Conservation (phyloP, 148 eudicot genomes). For the Nyssa sinensis region DNA sequence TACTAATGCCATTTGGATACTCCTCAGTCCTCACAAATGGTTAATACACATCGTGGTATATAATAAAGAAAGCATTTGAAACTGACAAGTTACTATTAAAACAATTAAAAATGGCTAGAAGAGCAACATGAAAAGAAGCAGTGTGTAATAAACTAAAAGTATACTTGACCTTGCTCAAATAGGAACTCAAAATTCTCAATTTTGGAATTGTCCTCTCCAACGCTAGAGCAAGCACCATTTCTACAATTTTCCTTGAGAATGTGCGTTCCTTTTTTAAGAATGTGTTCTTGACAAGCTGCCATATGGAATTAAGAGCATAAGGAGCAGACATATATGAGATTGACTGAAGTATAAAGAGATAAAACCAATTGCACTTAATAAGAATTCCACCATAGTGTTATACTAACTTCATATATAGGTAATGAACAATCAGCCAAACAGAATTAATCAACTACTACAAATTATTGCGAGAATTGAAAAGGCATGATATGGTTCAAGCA, state of each 20-base stretch:
- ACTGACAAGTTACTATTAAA: neutral
- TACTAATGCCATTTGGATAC: neutral
- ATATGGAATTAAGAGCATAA: neutral
- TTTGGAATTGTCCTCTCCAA: constrained; percentile 20
- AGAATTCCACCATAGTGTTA: neutral
- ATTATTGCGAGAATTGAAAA: neutral
- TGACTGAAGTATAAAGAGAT: neutral
- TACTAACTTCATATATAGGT: neutral
- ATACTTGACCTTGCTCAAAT: constrained; percentile 9
- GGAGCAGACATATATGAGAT: neutral
- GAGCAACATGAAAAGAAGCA: neutral
- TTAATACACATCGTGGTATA: neutral
- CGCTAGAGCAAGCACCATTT: constrained; percentile 19
- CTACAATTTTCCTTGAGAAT: constrained; percentile 20
- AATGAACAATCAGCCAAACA: too few species aligned
- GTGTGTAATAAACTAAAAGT: neutral
- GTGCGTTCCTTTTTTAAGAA: constrained; percentile 20
- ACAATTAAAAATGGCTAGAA: neutral
- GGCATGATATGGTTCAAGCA: neutral
- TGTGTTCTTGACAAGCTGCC: constrained; percentile 22
- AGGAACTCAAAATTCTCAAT: constrained; percentile 19
- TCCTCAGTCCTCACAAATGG: neutral
- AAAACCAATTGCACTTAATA: neutral
- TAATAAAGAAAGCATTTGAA: neutral
- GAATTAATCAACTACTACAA: neutral